Base-by-base conservation (phyloP, 2,329 filamentous ascomycete genomes). In the Mycosphaerelloides madeirae region DNA sequence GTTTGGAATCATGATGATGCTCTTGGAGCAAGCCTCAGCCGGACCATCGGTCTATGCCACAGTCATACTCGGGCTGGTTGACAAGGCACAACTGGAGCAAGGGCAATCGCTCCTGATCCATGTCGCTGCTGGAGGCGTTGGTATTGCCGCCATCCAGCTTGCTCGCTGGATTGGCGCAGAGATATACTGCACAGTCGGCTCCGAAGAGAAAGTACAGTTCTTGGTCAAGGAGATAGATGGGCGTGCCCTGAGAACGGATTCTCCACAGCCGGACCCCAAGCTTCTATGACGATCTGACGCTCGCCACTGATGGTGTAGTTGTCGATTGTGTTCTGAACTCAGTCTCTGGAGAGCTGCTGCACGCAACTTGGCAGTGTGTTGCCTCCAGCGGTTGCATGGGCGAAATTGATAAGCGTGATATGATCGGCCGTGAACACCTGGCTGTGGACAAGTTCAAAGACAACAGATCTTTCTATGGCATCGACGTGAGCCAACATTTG, bases 71-170 rank as follows among this genome's bases (percentile, higher is more conserved):
- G 53, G 54, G 32, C 45, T 68, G 25, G 43, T 60, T 16, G 55
- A 64, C 5, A 39, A 57, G 13, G 53, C 43, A 31, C 49, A 53
- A 16, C 42, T 69, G 8, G 20, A 38, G 4, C 51, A 57, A 15
- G 64, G 60, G 6, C 61, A 70, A 34, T 56, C 45, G 11, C 52
- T 68, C 8, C 50, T 68, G 15, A 61, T 67, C 15, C 61, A 64
- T 37, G 52, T 55, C 14, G 62, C 53, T 6, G 49, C 52, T 13
- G 60, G 59, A 12, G 57, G 52, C 28, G 51, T 64, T 15, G 63
- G 63, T 6, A 57, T 62, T 22, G 56, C 56, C 8, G 55, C 53
- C 14, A 59, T 65, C 20, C 39, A 54, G 22, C 18, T 65, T 3
- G 53, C 55, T 2, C 15, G 50, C 18, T 31, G 34, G 22, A 32